Percentiles rank a stretch among this genome's conserved stretches.
Evolutionary conservation across 2,329 filamentous ascomycete genomes (phyloP).

Genomic region (Neonectria hederae): DNA sequence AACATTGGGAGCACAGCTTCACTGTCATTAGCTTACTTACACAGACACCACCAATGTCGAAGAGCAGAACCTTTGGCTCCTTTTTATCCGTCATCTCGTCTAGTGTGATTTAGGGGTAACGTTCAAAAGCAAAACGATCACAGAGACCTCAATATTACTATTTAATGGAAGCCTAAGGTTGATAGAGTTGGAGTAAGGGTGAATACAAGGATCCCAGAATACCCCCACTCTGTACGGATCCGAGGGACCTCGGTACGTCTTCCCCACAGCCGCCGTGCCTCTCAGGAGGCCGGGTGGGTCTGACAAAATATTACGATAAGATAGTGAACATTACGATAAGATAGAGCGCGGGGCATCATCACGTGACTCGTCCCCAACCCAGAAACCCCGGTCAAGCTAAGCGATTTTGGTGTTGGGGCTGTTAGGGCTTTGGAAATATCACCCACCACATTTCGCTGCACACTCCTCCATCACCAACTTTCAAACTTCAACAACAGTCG

Average conservation of each 20-base stretch:
- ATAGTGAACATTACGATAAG: conserved; percentile 17
- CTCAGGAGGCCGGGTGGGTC: background rate
- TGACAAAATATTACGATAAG: conserved; percentile 3
- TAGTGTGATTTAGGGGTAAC: conserved; percentile 45
- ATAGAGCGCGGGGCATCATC: conserved; percentile 26
- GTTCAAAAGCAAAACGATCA: background rate
- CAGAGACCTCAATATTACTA: background rate
- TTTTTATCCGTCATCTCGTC: conserved; percentile 54
- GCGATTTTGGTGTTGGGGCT: conserved; percentile 30
- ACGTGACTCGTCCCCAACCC: conserved; percentile 55
- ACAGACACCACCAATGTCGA: conserved; percentile 97
- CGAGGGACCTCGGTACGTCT: conserved; percentile 40
- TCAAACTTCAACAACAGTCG: conserved; percentile 50
- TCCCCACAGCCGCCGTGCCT: conserved; percentile 14
- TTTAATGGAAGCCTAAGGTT: background rate
- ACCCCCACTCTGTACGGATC: conserved; percentile 28
- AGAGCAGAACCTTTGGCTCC: conserved; percentile 80
- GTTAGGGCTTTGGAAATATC: conserved; percentile 54
- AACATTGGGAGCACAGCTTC: background rate
- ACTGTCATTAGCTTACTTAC: conserved; percentile 67
- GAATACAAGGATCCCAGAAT: background rate
- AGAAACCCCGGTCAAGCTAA: conserved; percentile 32
- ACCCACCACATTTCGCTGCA: conserved; percentile 51
- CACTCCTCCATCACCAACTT: conserved; percentile 45
- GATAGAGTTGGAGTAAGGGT: background rate